Evolutionary conservation across 768 basidiomycete genomes (phyloP), one percentile per base, ranked within the genome.

Genomic region (Rossbeevera mucosa): DNA sequence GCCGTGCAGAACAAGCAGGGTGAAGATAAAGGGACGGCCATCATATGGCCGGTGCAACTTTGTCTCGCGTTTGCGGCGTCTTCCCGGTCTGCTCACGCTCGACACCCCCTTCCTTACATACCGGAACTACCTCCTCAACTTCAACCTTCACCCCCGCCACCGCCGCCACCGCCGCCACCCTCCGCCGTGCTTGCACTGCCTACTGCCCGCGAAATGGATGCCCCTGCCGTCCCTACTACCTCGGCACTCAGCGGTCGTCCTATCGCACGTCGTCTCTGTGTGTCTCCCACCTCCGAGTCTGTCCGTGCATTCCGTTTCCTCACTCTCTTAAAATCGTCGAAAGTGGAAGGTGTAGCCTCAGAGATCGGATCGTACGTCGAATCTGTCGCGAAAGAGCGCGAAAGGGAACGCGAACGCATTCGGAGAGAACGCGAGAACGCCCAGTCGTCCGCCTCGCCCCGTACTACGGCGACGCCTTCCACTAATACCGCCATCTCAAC

Each of bases 341-440:
- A 78, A 48, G 67, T 86, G 11, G 73, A 74, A 18, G 71, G 68
- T 5, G 76, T 85, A 6, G 86, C 85, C 2, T 63, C 72, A 2
- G 82, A 87, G 63, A 78, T 88, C 16, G 80, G 81, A 26, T 73
- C 73, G 2, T 91, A 88, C 59, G 86, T 92, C 6, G 91, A 92
- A 51, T 78, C 79, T 8, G 78, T 91, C 5, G 83, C 82, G 4
- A 80, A 80, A 56, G 91, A 92, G 59, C 75, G 91, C 16, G 91
- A 92, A 54, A 75, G 76, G 51, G 90, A 93, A 65, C 75, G 88
- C 6, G 88, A 91, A 58, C 75, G 87, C 24, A 75, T 89, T 44
- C 81, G 82, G 58, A 73, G 78, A 44, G 87, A 86, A 65, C 72
- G 85, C 18, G 85, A 88, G 60, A 74, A 69, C 31, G 74, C 67